Percentiles rank a stretch among this genome's conserved stretches.
phyloP scores from a whole-genome alignment of 306 rosid species.

The Lathyrus sativus region DNA sequence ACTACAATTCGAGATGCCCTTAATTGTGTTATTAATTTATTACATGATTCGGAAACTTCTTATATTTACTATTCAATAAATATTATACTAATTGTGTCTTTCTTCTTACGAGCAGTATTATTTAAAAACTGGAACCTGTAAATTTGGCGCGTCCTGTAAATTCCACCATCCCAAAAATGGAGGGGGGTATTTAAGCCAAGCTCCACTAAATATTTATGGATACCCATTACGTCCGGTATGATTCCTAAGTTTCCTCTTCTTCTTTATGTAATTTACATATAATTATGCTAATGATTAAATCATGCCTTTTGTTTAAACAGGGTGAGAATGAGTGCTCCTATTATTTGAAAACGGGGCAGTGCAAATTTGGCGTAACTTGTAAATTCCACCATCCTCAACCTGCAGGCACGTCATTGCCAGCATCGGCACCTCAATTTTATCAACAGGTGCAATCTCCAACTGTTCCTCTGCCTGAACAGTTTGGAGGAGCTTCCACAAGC shows the following conservation, averaged over 20 bases:
- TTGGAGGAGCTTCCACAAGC: conserved; percentile 66
- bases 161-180: conserved; percentile 87
- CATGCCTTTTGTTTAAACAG: conserved; percentile 48
- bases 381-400: conserved; percentile 93
- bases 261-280: not conserved
- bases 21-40: not conserved
- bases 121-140: conserved; percentile 87
- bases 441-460: conserved; percentile 89
- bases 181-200: conserved; percentile 78
- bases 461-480: conserved; percentile 71
- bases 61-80: conserved; percentile 1
- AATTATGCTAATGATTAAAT: conserved; percentile 29
- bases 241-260: conserved; percentile 18
- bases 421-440: conserved; percentile 91
- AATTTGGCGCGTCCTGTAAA: conserved; percentile 92
- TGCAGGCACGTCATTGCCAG: conserved; percentile 65
- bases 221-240: conserved; percentile 82
- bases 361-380: conserved; percentile 94
- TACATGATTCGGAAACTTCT: not conserved
- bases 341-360: conserved; percentile 97
- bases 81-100: conserved; percentile 20
- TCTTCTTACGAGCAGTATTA: conserved; percentile 63
- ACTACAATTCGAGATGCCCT: too few relatives aligned
- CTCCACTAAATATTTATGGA: conserved; percentile 76
- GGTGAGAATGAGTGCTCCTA: conserved; percentile 96